Evolutionary conservation across 495 filamentous ascomycete species (phyloP).

Genomic region (Neurospora sp.): DNA sequence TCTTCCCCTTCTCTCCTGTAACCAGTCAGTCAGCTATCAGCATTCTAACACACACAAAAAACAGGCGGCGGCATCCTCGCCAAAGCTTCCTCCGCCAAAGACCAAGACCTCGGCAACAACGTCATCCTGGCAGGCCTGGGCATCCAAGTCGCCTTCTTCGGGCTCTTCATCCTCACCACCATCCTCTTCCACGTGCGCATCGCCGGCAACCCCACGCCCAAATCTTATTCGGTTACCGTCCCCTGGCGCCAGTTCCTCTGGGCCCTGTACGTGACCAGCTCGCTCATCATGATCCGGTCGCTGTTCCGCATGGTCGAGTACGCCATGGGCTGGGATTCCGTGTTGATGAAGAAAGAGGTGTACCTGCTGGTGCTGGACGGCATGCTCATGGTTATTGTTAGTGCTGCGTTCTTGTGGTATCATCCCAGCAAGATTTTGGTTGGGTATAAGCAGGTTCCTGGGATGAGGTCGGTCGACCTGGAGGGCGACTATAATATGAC

Average conservation of each 20-base stretch:
- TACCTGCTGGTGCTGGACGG: constrained; percentile 14
- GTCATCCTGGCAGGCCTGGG: constrained; percentile 37
- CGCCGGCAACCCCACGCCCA: background rate
- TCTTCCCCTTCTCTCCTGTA: too few species aligned
- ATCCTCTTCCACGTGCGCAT: constrained; percentile 30
- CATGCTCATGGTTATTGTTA: constrained; percentile 10
- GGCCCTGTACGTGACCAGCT: constrained; percentile 39
- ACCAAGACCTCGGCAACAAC: constrained; percentile 26
- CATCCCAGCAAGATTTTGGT: constrained; percentile 11
- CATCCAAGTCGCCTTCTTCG: constrained; percentile 44
- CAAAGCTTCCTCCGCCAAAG: constrained; percentile 12
- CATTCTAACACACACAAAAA: background rate
- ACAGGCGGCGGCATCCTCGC: constrained; percentile 24
- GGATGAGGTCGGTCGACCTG: background rate
- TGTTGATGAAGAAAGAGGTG: constrained; percentile 8
- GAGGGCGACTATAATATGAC: background rate
- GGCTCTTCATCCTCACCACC: constrained; percentile 38
- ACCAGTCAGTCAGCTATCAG: too few species aligned
- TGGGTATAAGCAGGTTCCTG: constrained; percentile 15
- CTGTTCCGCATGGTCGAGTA: constrained; percentile 57
- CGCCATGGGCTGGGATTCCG: constrained; percentile 7
- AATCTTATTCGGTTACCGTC: background rate
- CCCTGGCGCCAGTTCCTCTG: constrained; percentile 40
- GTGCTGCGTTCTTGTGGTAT: constrained; percentile 9
- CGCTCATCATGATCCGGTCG: constrained; percentile 50